A percentile compares a stretch with the other conserved stretches of the same genome.
phyloP scores from a whole-genome alignment of 139 green algal species.

The Chlorella sp. region DNA sequence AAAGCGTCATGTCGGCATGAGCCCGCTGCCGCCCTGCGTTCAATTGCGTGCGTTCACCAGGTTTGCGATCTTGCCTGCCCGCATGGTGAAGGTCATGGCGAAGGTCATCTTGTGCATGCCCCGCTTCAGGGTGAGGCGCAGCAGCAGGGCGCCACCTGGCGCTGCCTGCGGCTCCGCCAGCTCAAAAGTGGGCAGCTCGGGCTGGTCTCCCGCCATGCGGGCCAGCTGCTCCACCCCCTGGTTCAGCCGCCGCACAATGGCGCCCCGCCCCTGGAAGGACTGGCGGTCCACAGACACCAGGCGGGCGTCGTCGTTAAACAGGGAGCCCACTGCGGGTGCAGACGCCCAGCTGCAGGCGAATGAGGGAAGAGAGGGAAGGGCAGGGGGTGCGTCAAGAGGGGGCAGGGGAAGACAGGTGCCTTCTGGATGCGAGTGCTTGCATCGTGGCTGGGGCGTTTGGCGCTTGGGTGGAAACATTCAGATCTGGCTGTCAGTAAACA shows the following conservation, averaged over 20 bases:
- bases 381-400: no score
- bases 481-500: not conserved
- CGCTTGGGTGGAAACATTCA: not conserved
- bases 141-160: not conserved
- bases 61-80: constrained; percentile 24
- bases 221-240: constrained; percentile 40
- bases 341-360: constrained; percentile 32
- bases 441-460: no score
- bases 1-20: no score
- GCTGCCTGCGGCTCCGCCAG: not conserved
- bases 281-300: constrained; percentile 51
- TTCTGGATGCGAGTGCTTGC: not conserved
- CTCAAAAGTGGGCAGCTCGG: constrained; percentile 34
- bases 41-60: constrained; percentile 31
- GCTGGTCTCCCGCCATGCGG: constrained; percentile 37
- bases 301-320: constrained; percentile 43
- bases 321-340: constrained; percentile 10
- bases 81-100: constrained; percentile 32
- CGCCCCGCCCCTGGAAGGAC: constrained; percentile 36
- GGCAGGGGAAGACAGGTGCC: not conserved
- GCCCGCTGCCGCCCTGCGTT: not conserved
- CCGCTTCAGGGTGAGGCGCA: constrained; percentile 16
- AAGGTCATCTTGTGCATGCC: constrained; percentile 37
- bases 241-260: constrained; percentile 47
- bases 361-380: not conserved